These are phyloP conservation scores for Scolecobasidium constrictum DNA, from an alignment of 2,329 filamentous ascomycete genomes.

Conservation along the genomic window DNA sequence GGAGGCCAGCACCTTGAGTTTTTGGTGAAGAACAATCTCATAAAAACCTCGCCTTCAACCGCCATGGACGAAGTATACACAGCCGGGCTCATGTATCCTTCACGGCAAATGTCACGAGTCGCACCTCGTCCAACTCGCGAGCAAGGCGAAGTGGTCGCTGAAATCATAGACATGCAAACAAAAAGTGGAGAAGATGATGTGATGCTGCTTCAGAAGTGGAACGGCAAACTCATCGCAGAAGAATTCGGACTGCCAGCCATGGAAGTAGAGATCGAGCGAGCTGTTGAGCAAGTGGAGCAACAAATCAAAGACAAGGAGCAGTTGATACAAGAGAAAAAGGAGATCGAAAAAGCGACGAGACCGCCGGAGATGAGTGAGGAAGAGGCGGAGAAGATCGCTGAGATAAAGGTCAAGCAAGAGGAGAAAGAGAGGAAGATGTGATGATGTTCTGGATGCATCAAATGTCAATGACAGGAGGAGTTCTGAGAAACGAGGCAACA, in stretches of 20 bases:
- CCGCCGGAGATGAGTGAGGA: not conserved
- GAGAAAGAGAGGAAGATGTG: not conserved
- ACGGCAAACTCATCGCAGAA: slow-evolving; percentile 40
- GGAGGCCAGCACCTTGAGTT: slow-evolving; percentile 81
- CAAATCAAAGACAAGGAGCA: slow-evolving; percentile 17
- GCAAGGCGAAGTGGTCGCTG: not conserved
- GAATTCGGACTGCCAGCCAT: slow-evolving; percentile 37
- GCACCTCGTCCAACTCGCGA: not conserved
- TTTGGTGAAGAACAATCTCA: slow-evolving; percentile 58
- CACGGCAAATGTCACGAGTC: slow-evolving; percentile 13
- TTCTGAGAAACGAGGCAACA: too few relatives aligned
- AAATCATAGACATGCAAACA: slow-evolving; percentile 24
- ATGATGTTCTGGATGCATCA: too few relatives aligned
- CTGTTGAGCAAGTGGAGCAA: slow-evolving; percentile 39
- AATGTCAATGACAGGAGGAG: too few relatives aligned
- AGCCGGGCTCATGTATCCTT: slow-evolving; percentile 34
- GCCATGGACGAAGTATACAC: slow-evolving; percentile 67
- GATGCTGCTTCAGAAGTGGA: slow-evolving; percentile 39
- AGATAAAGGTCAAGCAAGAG: not conserved
- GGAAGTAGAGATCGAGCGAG: slow-evolving; percentile 43
- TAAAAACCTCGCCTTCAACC: slow-evolving; percentile 54
- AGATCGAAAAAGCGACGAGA: slow-evolving; percentile 22
- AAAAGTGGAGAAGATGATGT: slow-evolving; percentile 32
- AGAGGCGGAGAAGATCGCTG: slow-evolving; percentile 1
- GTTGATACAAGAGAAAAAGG: slow-evolving; percentile 24